Evolutionary conservation across 306 rosid genomes (phyloP), one percentile per base, ranked within the genome.

Genomic region (Alnus rubra): DNA sequence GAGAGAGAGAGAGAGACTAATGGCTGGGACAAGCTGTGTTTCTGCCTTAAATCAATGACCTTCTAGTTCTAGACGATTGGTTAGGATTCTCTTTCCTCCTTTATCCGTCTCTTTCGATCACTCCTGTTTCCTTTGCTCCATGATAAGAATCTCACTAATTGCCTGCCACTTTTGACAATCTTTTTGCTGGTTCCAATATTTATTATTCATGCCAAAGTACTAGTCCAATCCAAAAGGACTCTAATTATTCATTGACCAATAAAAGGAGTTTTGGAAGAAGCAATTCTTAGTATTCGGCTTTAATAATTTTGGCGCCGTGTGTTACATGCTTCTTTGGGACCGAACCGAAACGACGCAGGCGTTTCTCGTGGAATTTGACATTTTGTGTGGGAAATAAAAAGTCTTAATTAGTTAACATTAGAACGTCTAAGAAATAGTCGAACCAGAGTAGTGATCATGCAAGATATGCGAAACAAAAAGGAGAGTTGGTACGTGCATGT

Each of bases 321-420:
- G 52, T 44, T 69, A 7, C 8, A 23, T 9, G 52, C 4, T 1
- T 7, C 14, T 30, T 7, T 45, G 73, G 14, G 42, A 33, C 69
- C 18, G 23, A 23, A 14, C 16, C 23, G n/a, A 16, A 67, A 67
- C 67, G 39, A 4, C 45, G 31, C 1, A 44, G 5, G 4, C 77
- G 82, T 85, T 85, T 55, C 23, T 8, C 54, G 77, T 78, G 79
- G 56, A 78, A 62, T 42, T 76, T 70, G 48, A 84, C 75, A 63
- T 42, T 42, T 42, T 37, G 71, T 72, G 9, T 30, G 39, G 39
- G 70, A 30, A 72, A n/a, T 37, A 42, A 50, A 68, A 44, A n/a
- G 33, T 12, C 74, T 23, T 23, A 23, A 23, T 58, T 18, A 18
- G 79, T 79, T 72, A 63, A 31, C 7, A 33, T 39, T 50, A 71